These are phyloP conservation scores for Colletotrichum brevisporum DNA, from an alignment of 2,329 filamentous ascomycete genomes.

Conservation along the genomic window DNA sequence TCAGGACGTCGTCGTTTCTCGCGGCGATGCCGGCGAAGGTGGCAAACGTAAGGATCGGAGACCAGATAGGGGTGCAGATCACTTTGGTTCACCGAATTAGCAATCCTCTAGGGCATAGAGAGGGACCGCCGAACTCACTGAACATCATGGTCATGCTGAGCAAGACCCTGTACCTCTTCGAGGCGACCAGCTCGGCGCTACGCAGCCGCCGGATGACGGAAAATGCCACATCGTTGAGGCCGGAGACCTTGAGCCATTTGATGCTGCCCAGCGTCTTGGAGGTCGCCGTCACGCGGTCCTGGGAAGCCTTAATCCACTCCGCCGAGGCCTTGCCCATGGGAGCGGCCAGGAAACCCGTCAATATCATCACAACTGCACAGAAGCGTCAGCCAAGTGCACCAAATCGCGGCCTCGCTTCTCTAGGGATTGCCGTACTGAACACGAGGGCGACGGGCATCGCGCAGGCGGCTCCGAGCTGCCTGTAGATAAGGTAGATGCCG, in stretches of 20 bases:
- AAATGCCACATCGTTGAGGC: slow-evolving; percentile 57
- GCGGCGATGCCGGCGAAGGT: slow-evolving; percentile 41
- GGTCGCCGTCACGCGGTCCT: slow-evolving; percentile 63
- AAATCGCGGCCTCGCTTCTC: slow-evolving; percentile 33
- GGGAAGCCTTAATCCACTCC: slow-evolving; percentile 64
- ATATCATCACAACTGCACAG: slow-evolving; percentile 48
- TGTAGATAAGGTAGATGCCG: slow-evolving; percentile 46
- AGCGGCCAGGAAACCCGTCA: slow-evolving; percentile 47
- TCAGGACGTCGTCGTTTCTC: slow-evolving; percentile 14
- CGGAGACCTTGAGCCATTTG: slow-evolving; percentile 66
- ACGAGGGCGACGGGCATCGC: slow-evolving; percentile 59
- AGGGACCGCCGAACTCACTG: slow-evolving; percentile 18
- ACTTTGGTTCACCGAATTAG: slow-evolving; percentile 23
- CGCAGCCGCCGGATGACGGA: slow-evolving; percentile 42
- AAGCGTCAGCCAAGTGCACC: slow-evolving; percentile 17
- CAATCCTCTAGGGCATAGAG: background rate
- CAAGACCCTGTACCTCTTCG: slow-evolving; percentile 44
- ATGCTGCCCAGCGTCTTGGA: slow-evolving; percentile 63
- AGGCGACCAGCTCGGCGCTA: slow-evolving; percentile 42
- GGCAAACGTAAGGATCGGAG: slow-evolving; percentile 43
- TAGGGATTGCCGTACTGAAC: slow-evolving; percentile 51
- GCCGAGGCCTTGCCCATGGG: slow-evolving; percentile 52
- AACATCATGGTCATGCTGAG: slow-evolving; percentile 41
- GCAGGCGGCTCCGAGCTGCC: slow-evolving; percentile 57
- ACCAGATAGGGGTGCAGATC: slow-evolving; percentile 42